Evolutionary conservation across 306 rosid species (phyloP), one percentile per base, ranked within the genome.

Genomic region (Citrullus colocynthis): DNA sequence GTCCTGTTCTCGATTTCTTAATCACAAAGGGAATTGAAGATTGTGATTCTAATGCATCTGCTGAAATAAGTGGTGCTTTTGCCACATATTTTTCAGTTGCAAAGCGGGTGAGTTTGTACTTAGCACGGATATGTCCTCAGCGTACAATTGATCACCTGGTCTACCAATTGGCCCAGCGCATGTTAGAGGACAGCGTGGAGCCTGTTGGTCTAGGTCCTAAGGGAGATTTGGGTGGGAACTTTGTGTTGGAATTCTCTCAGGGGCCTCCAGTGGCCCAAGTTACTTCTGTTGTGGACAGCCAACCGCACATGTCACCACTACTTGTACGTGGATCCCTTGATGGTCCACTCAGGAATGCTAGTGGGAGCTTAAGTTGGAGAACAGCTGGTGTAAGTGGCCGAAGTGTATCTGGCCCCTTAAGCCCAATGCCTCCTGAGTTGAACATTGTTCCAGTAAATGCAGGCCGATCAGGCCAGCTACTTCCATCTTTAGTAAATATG

Each of bases 351-450:
- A 91, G 99, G 87, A 96, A 91, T 87, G 93, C 93, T 78, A 96
- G 99, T 80, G 99, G 99, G 61, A 96, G 95, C 88, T 87, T 96
- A 83, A 96, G 96, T 89, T 96, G 99, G 99, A 88, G 98, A 88
- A 90, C 98, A 64, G 91, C 92, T 63, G 97, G 93, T 64, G 93
- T 92, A 86, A 92, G 98, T 1, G 98, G 99, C 42, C 90, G 99
- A 80, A 96, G 96, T 80, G 97, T 88, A 71, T 96, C 99, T 9
- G 99, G 99, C 80, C 98, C 99, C 55, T 79, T 96, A 81, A 93
- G 96, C 78, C 98, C 99, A 65, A 91, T 92, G 97, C 97, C 99
- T 84, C 98, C 94, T 3, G 99, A 96, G 88, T 49, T 96, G 88
- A 96, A 85, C 79, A 62, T 96, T 80, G 93, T 86, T 83, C 97